Conservation (phyloP, 2,329 filamentous ascomycete species). For the Fusarium armeniacum region DNA sequence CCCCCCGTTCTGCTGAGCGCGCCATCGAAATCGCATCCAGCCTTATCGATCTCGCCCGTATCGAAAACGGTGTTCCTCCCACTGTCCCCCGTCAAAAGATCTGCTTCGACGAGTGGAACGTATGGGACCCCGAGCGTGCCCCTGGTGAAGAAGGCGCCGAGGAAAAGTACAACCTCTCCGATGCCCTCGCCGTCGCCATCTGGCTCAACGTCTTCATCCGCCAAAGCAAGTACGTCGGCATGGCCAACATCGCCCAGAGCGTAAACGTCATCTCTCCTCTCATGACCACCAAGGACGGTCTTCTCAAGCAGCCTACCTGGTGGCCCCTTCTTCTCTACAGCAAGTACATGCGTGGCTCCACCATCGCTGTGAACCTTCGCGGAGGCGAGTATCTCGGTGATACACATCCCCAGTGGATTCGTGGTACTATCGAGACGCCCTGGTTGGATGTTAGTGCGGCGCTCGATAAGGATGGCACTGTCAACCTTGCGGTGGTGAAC, state of each 20-base stretch:
- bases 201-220: constrained; percentile 84
- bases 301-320: constrained; percentile 81
- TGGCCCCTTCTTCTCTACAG: constrained; percentile 75
- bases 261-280: constrained; percentile 84
- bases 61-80: constrained; percentile 74
- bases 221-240: constrained; percentile 77
- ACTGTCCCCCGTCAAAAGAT: constrained; percentile 75
- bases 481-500: constrained; percentile 81
- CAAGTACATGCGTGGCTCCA: constrained; percentile 77
- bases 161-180: constrained; percentile 80
- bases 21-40: constrained; percentile 78
- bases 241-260: constrained; percentile 83
- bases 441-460: constrained; percentile 78
- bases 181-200: constrained; percentile 79
- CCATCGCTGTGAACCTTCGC: constrained; percentile 75
- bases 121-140: constrained; percentile 81
- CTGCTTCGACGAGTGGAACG: constrained; percentile 90
- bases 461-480: constrained; percentile 68
- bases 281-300: constrained; percentile 75
- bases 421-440: constrained; percentile 75
- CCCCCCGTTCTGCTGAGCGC: constrained; percentile 77
- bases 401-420: constrained; percentile 76
- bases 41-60: constrained; percentile 79
- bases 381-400: constrained; percentile 74
- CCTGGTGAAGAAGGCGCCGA: constrained; percentile 80